Evolutionary conservation across 169 alveolate genomes (phyloP).

Genomic region (Amoebophrya sp.): DNA sequence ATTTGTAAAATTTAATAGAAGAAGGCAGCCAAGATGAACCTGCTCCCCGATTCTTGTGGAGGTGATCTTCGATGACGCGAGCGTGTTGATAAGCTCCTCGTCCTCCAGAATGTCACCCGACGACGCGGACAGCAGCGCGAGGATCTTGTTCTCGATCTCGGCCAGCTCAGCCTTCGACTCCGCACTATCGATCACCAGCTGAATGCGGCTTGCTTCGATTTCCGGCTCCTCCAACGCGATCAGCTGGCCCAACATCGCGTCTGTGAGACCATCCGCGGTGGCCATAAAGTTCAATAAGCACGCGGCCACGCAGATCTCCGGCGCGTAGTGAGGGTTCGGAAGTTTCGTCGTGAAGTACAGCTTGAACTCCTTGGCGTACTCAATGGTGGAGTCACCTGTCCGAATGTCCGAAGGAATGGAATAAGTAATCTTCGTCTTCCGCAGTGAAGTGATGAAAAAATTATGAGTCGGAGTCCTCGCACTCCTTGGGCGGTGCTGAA

Average conservation of each 20-base stretch:
- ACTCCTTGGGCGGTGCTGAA: too few species aligned
- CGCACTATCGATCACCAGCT: constrained; percentile 63
- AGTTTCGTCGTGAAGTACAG: constrained; percentile 86
- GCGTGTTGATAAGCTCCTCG: constrained; percentile 76
- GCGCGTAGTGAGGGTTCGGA: constrained; percentile 89
- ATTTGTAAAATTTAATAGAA: too few species aligned
- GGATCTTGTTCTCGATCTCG: constrained; percentile 69
- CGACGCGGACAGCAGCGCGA: constrained; percentile 50
- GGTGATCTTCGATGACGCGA: constrained; percentile 70
- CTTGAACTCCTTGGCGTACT: constrained; percentile 78
- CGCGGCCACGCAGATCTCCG: constrained; percentile 84
- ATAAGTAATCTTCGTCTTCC: constrained; percentile 22
- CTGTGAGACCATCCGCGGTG: constrained; percentile 61
- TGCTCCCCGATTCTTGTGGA: constrained; percentile 77
- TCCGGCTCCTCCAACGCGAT: constrained; percentile 79
- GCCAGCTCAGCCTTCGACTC: constrained; percentile 59
- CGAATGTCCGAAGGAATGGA: too few species aligned
- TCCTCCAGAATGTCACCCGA: constrained; percentile 73
- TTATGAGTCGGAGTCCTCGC: too few species aligned
- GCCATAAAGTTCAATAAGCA: constrained; percentile 28
- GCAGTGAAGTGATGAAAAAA: constrained; percentile 42
- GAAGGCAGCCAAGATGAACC: too few species aligned
- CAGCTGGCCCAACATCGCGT: constrained; percentile 76
- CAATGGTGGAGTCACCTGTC: constrained; percentile 75
- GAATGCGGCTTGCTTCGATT: constrained; percentile 66